Base-by-base conservation (phyloP, 2,329 filamentous ascomycete species). In the Penicillium sclerotiorum region DNA sequence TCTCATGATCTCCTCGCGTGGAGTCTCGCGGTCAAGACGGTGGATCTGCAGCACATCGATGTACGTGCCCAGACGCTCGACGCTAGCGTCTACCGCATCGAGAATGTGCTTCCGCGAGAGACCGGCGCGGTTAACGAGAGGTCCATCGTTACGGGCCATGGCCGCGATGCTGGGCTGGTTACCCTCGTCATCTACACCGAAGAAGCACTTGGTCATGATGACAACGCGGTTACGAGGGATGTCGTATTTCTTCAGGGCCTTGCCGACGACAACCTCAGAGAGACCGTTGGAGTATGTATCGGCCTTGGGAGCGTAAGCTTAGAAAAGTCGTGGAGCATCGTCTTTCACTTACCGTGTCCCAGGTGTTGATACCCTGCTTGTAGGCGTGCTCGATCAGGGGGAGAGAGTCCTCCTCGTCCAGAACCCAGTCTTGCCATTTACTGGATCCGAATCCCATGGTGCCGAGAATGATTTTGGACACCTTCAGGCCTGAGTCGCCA, bases 171-270 rank as follows among this genome's bases (percentile, higher is more conserved):
- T 7, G 30, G 40, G 40, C 9, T 17, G 21, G 4, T 13, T n/a
- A 9, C 40, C 40, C 27, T 43, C 27, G 13, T 43, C 40, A 13
- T 43, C 27, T 12, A 43, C 40, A 7, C 40, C 40, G 15, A 30
- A 43, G 40, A 43, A 85, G 66, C 80, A 83, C 72, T 89, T 89
- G 25, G 80, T 83, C 55, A 89, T 69, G 60, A 89, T 82, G 21
- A 88, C 80, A 37, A 89, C 73, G 55, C 83, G 84, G 54, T 79
- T 72, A 27, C 86, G 80, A 1, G 86, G 85, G 59, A 89, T 87
- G 33, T 78, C 72, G 74, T 83, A 88, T 52, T 83, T 73, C 62
- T 81, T 82, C 49, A 89, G 70, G 1, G 86, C 85, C 65, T 85
- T 86, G 51, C 78, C 86, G 52, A 90, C 79, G 59, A 90, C 81